phyloP scores from a whole-genome alignment of 1,284 basidiomycete genomes.

The Phlebopus sp. region DNA sequence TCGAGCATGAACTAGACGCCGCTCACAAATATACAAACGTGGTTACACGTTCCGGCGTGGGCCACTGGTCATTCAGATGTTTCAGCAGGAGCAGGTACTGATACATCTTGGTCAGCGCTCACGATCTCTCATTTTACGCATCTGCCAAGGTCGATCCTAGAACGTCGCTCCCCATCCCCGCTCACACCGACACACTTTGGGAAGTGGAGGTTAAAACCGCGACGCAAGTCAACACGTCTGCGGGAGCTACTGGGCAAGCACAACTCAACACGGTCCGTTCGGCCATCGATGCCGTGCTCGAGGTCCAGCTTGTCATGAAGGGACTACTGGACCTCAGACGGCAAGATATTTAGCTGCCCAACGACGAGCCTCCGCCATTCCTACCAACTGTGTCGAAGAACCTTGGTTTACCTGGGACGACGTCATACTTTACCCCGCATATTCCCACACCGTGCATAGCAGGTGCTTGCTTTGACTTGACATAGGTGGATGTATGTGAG shows the following conservation, averaged over 20 bases:
- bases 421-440: no score
- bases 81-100: conserved; percentile 73
- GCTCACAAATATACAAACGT: conserved; percentile 74
- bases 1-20: conserved; percentile 41
- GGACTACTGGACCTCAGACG: conserved; percentile 69
- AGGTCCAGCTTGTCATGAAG: conserved; percentile 78
- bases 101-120: background rate
- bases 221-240: conserved; percentile 67
- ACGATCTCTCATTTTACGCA: conserved; percentile 7
- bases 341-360: conserved; percentile 30
- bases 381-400: no score
- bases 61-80: conserved; percentile 70
- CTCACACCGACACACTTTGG: conserved; percentile 73
- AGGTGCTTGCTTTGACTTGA: no score
- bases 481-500: no score
- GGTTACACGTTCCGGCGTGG: conserved; percentile 74
- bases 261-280: conserved; percentile 32
- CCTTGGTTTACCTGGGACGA: no score
- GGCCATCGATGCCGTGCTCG: conserved; percentile 67
- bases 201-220: conserved; percentile 82
- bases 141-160: conserved; percentile 57
- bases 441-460: no score
- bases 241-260: conserved; percentile 57
- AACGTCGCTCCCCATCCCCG: conserved; percentile 68
- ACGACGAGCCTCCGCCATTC: no score